Evolutionary conservation across 192 early-diverging fungal species (phyloP).

Genomic region (Backusella parvicylindrica): DNA sequence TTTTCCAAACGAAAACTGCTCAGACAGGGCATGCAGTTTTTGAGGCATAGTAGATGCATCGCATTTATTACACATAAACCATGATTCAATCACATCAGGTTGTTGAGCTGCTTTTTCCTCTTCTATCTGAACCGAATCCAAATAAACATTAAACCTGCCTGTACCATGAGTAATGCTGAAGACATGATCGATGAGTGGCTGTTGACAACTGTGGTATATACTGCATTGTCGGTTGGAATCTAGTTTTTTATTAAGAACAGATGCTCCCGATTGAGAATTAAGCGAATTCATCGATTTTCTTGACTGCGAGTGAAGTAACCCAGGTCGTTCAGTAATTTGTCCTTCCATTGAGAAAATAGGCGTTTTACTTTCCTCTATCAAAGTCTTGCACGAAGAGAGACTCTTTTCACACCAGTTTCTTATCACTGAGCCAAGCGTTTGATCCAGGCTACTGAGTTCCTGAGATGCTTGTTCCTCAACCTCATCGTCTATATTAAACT

Average conservation of each 20-base stretch:
- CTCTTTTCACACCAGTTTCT: not conserved
- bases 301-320: not conserved
- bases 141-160: constrained; percentile 43
- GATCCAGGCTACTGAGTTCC: not conserved
- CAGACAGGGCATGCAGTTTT: constrained; percentile 67
- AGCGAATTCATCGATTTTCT: not conserved
- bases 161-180: constrained; percentile 52
- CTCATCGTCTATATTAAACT: not conserved
- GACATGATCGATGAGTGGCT: constrained; percentile 48
- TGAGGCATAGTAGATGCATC: constrained; percentile 53
- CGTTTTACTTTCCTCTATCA: not conserved
- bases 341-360: not conserved
- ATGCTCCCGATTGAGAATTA: not conserved
- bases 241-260: not conserved
- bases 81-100: constrained; percentile 71
- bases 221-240: not conserved
- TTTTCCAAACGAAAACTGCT: constrained; percentile 91
- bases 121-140: constrained; percentile 32
- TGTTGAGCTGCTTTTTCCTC: constrained; percentile 51
- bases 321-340: not conserved
- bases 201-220: constrained; percentile 32
- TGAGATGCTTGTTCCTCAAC: not conserved
- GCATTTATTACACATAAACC: constrained; percentile 80
- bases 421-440: not conserved
- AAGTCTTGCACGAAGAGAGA: not conserved